Conservation (phyloP, 495 filamentous ascomycete species). For the Lasiosphaeris hirsuta region DNA sequence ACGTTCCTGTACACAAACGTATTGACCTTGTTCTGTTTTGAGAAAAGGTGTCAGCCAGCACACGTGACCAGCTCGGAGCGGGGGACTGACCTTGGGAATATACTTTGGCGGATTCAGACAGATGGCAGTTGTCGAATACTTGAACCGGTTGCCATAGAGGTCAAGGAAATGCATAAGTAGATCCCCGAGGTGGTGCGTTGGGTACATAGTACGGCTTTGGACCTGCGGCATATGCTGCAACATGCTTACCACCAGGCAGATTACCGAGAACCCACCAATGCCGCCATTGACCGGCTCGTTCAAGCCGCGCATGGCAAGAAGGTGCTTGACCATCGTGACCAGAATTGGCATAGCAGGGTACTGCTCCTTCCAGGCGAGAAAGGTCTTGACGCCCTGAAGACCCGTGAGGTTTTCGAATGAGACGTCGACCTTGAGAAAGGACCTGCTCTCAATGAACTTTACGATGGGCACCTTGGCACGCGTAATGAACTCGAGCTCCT, state of each 20-base stretch:
- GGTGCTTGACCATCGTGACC: slow-evolving; percentile 86
- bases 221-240: slow-evolving; percentile 72
- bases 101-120: slow-evolving; percentile 67
- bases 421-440: slow-evolving; percentile 76
- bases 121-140: slow-evolving; percentile 64
- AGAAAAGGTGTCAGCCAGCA: slow-evolving; percentile 19
- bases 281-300: slow-evolving; percentile 90
- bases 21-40: slow-evolving; percentile 30
- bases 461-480: slow-evolving; percentile 87
- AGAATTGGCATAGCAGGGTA: slow-evolving; percentile 82
- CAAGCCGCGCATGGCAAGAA: slow-evolving; percentile 78
- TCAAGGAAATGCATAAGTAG: slow-evolving; percentile 82
- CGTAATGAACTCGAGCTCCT: slow-evolving; percentile 60
- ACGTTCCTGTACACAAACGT: slow-evolving; percentile 47
- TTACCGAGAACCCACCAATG: slow-evolving; percentile 90
- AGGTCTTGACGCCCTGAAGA: slow-evolving; percentile 71
- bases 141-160: slow-evolving; percentile 78
- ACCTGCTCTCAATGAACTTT: slow-evolving; percentile 75
- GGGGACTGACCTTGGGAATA: slow-evolving; percentile 67
- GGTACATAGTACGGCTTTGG: slow-evolving; percentile 52
- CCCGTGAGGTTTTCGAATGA: slow-evolving; percentile 92
- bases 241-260: slow-evolving; percentile 85
- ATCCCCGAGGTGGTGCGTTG: slow-evolving; percentile 66
- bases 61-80: neutral
- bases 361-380: slow-evolving; percentile 67